These are phyloP conservation scores for Crataegus laevigata DNA, from an alignment of 306 rosid genomes.

Conservation along the genomic window DNA sequence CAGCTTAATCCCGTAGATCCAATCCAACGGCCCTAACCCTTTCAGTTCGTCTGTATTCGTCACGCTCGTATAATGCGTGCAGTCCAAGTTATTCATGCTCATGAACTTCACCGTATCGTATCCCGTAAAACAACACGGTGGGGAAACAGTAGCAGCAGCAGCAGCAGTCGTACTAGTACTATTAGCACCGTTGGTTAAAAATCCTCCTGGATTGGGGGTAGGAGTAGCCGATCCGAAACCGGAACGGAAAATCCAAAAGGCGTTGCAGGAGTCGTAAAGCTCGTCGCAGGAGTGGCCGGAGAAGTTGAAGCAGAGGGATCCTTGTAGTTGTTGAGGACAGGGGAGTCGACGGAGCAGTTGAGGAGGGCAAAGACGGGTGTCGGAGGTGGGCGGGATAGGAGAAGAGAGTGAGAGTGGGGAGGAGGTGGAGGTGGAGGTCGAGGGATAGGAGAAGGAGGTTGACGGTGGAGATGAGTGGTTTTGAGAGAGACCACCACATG, in stretches of 20 bases:
- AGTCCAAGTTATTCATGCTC: conserved; percentile 89
- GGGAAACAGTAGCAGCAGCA: conserved; percentile 21
- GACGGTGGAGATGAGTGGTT: neutral
- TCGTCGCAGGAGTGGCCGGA: conserved; percentile 87
- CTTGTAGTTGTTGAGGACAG: conserved; percentile 85
- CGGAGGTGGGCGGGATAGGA: conserved; percentile 79
- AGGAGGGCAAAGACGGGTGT: conserved; percentile 71
- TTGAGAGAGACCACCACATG: neutral
- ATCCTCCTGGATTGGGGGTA: no score
- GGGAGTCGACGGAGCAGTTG: conserved; percentile 86
- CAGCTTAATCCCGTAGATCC: conserved; percentile 84
- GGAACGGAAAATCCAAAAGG: conserved; percentile 68
- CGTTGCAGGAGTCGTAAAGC: conserved; percentile 69
- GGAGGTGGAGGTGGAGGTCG: neutral
- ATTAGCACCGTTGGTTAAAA: conserved; percentile 25
- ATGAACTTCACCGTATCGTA: conserved; percentile 63
- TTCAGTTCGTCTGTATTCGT: conserved; percentile 37
- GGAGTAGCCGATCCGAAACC: neutral
- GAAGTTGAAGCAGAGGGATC: conserved; percentile 81
- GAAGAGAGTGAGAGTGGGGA: neutral
- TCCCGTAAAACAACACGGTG: conserved; percentile 81
- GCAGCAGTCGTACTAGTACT: neutral
- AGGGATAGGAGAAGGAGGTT: neutral
- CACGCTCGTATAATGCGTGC: conserved; percentile 76
- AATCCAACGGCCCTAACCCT: conserved; percentile 74